Percentiles rank a stretch among this genome's conserved stretches.
Evolutionary conservation across 2,329 filamentous ascomycete species (phyloP).

Genomic region (Penicillium psychrosexuale): DNA sequence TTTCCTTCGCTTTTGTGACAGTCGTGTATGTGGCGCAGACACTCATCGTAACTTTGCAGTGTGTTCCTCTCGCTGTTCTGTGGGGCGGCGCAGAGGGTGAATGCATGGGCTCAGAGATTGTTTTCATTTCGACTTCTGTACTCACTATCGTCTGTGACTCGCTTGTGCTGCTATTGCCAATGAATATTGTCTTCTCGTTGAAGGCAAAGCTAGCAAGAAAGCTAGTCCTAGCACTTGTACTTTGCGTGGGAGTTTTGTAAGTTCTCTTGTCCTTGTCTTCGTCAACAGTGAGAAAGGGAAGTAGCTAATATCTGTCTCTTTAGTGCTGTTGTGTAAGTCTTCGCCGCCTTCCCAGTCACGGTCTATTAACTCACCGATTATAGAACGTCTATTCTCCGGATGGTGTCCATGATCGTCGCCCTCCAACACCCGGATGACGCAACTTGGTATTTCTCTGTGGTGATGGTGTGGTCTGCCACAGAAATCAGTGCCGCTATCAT

Average conservation of each 20-base stretch:
- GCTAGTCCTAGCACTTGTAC: neutral
- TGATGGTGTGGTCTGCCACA: neutral
- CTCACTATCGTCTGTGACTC: neutral
- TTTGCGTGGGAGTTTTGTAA: neutral
- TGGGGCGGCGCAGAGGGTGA: neutral
- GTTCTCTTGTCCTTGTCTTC: neutral
- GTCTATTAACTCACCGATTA: neutral
- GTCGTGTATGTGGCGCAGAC: neutral
- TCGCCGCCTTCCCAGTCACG: neutral
- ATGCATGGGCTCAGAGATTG: neutral
- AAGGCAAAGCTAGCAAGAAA: neutral
- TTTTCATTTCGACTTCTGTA: neutral
- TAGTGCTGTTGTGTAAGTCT: neutral
- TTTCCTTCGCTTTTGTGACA: neutral
- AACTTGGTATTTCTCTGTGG: neutral
- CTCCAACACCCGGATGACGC: neutral
- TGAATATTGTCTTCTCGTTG: neutral
- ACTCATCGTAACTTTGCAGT: neutral
- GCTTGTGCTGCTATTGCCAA: neutral
- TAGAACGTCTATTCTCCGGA: neutral
- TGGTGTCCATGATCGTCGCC: neutral
- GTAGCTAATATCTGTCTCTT: neutral
- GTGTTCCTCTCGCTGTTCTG: neutral
- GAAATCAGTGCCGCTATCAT: neutral
- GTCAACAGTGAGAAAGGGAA: neutral